These are phyloP conservation scores for Aspergillus piperis DNA, from an alignment of 2,329 filamentous ascomycete species.

Conservation along the genomic window DNA sequence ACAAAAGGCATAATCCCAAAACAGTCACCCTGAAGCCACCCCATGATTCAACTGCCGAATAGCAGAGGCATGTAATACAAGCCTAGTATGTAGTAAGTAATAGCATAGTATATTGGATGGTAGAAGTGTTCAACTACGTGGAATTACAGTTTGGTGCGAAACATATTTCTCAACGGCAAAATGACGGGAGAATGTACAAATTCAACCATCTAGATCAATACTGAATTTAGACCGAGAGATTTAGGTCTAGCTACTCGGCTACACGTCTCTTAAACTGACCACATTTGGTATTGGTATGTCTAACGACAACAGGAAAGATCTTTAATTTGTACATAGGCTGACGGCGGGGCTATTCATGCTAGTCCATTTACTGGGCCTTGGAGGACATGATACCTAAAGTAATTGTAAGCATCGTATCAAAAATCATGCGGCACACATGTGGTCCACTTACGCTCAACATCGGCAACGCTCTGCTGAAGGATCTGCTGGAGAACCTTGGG, in stretches of 20 bases:
- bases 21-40: too few species aligned
- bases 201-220: neutral
- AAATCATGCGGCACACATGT: neutral
- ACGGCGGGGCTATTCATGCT: conserved; percentile 32
- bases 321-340: conserved; percentile 45
- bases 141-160: too few species aligned
- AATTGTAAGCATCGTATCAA: neutral
- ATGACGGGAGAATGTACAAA: too few species aligned
- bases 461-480: conserved; percentile 90
- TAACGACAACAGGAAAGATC: conserved; percentile 40
- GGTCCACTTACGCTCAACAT: conserved; percentile 81
- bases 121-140: neutral
- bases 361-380: conserved; percentile 43
- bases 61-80: too few species aligned
- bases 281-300: conserved; percentile 42
- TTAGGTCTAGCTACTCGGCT: neutral
- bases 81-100: too few species aligned
- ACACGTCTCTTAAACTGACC: conserved; percentile 12
- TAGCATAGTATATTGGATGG: too few species aligned
- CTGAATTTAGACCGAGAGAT: neutral
- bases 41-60: too few species aligned
- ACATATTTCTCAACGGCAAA: too few species aligned
- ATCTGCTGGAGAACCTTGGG: conserved; percentile 97
- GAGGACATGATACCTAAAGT: conserved; percentile 40
- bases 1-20: neutral